These are phyloP conservation scores for Cadophora luteo-olivacea DNA, from an alignment of 2,329 filamentous ascomycete genomes.

Conservation along the genomic window DNA sequence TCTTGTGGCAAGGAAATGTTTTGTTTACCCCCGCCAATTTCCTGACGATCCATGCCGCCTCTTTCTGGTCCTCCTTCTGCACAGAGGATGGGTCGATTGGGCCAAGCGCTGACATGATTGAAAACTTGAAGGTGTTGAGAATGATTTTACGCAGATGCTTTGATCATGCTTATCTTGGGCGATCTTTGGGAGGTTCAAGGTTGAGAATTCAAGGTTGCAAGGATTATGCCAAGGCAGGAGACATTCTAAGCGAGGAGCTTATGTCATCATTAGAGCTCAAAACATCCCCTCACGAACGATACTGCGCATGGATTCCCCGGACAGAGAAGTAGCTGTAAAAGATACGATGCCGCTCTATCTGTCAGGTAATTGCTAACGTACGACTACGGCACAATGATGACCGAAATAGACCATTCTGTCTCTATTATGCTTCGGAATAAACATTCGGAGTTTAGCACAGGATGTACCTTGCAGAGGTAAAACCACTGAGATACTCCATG, in stretches of 20 bases:
- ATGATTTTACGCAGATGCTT: neutral
- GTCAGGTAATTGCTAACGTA: no score
- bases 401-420: no score
- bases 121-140: neutral
- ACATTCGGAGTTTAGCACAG: no score
- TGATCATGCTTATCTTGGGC: no score
- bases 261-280: neutral
- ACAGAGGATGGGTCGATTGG: conserved; percentile 28
- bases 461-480: no score
- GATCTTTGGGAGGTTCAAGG: neutral
- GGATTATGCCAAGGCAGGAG: conserved; percentile 16
- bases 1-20: neutral
- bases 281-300: no score
- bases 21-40: conserved; percentile 29
- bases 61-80: conserved; percentile 27
- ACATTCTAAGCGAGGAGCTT: neutral
- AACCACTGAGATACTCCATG: no score
- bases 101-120: conserved; percentile 27
- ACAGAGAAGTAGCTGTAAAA: no score
- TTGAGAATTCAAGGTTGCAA: neutral
- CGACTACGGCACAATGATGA: no score
- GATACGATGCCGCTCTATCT: no score
- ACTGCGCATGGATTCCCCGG: no score
- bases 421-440: no score
- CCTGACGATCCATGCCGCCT: conserved; percentile 30